Base-by-base conservation (phyloP, 306 rosid genomes). In the Cucumis hystrix region DNA sequence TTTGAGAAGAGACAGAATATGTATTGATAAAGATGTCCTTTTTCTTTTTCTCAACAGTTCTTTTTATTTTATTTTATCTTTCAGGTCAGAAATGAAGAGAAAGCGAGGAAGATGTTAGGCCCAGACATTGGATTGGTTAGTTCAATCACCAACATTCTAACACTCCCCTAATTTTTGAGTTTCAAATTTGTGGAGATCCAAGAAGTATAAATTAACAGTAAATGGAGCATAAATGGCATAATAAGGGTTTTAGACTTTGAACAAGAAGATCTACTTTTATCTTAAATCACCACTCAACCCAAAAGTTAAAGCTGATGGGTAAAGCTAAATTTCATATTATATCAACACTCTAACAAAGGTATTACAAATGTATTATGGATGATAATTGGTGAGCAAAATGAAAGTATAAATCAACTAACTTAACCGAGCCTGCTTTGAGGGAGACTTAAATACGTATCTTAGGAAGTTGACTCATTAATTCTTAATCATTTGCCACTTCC, bases 71-170 rank as follows among this genome's bases (percentile, higher is more conserved):
- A 33, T 33, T 4, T 33, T 17, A 10, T 80, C 16, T 82, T 63
- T 63, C 89, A 92, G 98, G 97, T 86, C 77, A 87, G 97, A 82
- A 95, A 92, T 86, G 96, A 89, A 87, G 91, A 90, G 83, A 95
- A 95, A 83, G 98, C 98, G 13, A 83, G 95, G 58, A 87, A 80
- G 81, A 90, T 92, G 93, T 80, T 95, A 78, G 97, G 98, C 83
- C 80, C 93, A 12, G 93, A 92, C 70, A 75, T 95, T 83, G 93
- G 92, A 83, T 83, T 95, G 97, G 97, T 95, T 86, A 87, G 97
- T 82, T 43, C 3, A 10, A 40, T 45, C 65, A n/a, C 59, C 11
- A 47, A 47, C 15, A 47, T 11, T 47, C 52, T 47, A 47, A 47
- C 15, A 11, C 16, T 41, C 11, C 54, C 16, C 54, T 13, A 1